Evolutionary conservation across 2,329 filamentous ascomycete genomes (phyloP), one percentile per base, ranked within the genome.

Genomic region (Colletotrichum neosansevieriae): DNA sequence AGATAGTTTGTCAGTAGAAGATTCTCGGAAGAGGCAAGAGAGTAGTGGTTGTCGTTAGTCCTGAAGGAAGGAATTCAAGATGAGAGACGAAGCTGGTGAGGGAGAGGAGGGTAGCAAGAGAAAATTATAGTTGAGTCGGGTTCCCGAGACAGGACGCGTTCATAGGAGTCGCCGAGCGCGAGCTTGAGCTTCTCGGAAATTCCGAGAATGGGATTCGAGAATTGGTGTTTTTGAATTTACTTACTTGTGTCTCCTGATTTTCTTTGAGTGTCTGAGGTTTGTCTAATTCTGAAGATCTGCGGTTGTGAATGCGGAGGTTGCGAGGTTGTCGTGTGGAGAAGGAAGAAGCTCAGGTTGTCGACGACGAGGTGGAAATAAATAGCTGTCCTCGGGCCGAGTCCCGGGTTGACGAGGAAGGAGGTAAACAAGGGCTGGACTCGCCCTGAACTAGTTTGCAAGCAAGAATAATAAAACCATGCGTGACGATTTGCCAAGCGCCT

Each of bases 401-500:
- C 42, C 17, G 12, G 15, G 13, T 17, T 4, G 32, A 38, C 2
- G 29, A 60, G 34, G 19, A 38, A 49, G 19, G 44, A 12, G 36
- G 58, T 44, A 40, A 50, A 29, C 4, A 40, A 50, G 45, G 7
- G 29, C 4, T 38, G 44, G 15, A 24, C 58, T 60, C 44, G 58
- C 58, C 58, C 32, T 60, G 11, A 40, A 17, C 19, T 19, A 21
- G 17, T 56, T 40, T 56, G 10, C 9, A 6, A 5, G 21, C 29
- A 19, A 10, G 13, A n/a, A 17, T 10, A 5, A n/a, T 42, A 12
- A 29, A 38, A 29, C 38, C 1, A 42, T 34, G 34, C 11, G 51
- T 47, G 44, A 38, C 21, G 42, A 60, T 19, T 50, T 13, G 44
- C 50, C 13, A 10, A 29, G 32, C 49, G 32, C 49, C n/a, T n/a